phyloP scores from a whole-genome alignment of 164 flowering plant genomes.

The Vitis cinerea region DNA sequence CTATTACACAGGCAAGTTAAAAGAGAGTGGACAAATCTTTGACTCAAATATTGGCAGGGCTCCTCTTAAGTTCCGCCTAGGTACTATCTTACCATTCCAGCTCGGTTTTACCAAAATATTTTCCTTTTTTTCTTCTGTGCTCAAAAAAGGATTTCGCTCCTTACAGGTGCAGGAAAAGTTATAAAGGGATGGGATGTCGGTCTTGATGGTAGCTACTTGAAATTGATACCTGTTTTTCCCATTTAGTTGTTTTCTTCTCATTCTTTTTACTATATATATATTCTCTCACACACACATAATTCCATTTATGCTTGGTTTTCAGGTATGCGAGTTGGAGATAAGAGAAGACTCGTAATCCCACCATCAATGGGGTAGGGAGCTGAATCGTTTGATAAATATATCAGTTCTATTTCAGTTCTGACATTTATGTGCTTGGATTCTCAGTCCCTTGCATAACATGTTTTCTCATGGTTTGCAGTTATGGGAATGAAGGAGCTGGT shows the following conservation, averaged over 20 bases:
- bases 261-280: background rate
- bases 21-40: conserved; percentile 37
- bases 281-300: too few relatives aligned
- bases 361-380: conserved; percentile 41
- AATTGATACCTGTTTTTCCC: background rate
- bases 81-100: conserved; percentile 15
- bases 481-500: conserved; percentile 27
- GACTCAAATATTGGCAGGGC: conserved; percentile 30
- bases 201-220: conserved; percentile 36
- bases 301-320: background rate
- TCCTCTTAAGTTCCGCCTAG: conserved; percentile 41
- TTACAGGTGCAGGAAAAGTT: conserved; percentile 27
- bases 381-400: background rate
- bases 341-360: conserved; percentile 42
- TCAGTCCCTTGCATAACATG: background rate
- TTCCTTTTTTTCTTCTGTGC: background rate
- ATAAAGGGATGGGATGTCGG: conserved; percentile 41
- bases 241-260: background rate
- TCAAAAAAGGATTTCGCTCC: background rate
- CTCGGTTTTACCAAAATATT: background rate
- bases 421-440: too few relatives aligned
- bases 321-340: conserved; percentile 59
- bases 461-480: conserved; percentile 20
- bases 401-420: background rate
- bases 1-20: conserved; percentile 31